Evolutionary conservation across 805 yeast genomes (phyloP).

Genomic region (Yamadazyma nakazawae): DNA sequence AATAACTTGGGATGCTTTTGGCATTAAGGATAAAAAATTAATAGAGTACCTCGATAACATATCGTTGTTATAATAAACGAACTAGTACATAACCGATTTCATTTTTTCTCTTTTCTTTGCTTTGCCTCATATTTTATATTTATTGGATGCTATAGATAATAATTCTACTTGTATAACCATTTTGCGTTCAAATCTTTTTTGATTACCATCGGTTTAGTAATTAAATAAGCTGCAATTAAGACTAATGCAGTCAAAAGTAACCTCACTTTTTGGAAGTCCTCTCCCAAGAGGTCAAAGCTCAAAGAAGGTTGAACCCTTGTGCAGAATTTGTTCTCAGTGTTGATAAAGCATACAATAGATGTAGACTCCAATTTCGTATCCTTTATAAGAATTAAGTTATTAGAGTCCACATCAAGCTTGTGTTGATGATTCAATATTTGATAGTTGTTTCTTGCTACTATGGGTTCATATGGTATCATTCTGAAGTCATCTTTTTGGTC

Average conservation of each 20-base stretch:
- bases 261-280: constrained; percentile 63
- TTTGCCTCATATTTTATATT: background rate
- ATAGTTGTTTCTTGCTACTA: constrained; percentile 42
- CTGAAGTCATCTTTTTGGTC: constrained; percentile 57
- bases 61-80: constrained; percentile 6
- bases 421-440: constrained; percentile 37
- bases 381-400: constrained; percentile 25
- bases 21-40: constrained; percentile 19
- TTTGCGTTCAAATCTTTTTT: constrained; percentile 48
- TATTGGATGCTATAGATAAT: background rate
- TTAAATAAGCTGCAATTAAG: constrained; percentile 44
- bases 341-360: constrained; percentile 60
- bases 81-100: background rate
- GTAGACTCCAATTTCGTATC: constrained; percentile 80
- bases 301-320: constrained; percentile 76
- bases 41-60: constrained; percentile 11
- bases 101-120: background rate
- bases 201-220: constrained; percentile 57
- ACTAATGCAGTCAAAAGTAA: constrained; percentile 57
- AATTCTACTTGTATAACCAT: constrained; percentile 42
- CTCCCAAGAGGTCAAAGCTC: constrained; percentile 73
- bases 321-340: constrained; percentile 65
- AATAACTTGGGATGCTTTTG: constrained; percentile 28
- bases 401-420: constrained; percentile 20
- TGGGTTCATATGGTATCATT: constrained; percentile 62